A percentile compares a stretch with the other conserved stretches of the same genome.
phyloP scores from a whole-genome alignment of 148 eudicot genomes.

The Gaultheria prostrata region DNA sequence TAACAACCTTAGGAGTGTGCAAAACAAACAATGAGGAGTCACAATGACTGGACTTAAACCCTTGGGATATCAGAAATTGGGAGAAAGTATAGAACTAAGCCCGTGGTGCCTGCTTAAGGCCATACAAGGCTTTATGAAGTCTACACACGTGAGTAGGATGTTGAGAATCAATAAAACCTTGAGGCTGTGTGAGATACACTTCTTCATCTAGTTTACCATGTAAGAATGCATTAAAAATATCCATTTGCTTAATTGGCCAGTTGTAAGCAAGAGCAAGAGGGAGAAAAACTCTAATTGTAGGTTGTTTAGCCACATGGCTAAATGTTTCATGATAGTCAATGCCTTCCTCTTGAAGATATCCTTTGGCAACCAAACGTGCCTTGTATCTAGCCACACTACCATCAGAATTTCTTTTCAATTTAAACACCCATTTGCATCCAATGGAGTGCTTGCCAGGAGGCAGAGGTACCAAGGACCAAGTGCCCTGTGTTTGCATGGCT shows the following conservation, averaged over 20 bases:
- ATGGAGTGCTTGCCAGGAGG: no score
- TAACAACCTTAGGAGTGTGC: background rate
- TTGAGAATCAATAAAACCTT: background rate
- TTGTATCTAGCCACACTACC: background rate
- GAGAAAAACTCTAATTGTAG: background rate
- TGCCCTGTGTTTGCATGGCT: no score
- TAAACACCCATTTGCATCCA: no score
- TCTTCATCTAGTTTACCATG: background rate
- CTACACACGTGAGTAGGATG: background rate
- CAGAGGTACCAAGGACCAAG: no score
- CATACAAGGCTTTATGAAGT: background rate
- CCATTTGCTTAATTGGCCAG: background rate
- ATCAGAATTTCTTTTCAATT: background rate
- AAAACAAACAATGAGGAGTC: background rate
- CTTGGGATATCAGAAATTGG: background rate
- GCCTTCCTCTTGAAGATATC: background rate
- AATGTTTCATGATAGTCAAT: background rate
- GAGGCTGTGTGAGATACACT: background rate
- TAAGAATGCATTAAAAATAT: background rate
- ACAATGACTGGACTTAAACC: background rate
- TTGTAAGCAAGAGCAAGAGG: background rate
- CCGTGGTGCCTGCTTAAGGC: background rate
- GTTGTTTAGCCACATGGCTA: background rate
- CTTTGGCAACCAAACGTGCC: background rate
- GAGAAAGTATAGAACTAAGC: background rate